Evolutionary conservation across 2,329 filamentous ascomycete genomes (phyloP), one percentile per base, ranked within the genome.

Genomic region (Nannizziopsis arthrosporioides): DNA sequence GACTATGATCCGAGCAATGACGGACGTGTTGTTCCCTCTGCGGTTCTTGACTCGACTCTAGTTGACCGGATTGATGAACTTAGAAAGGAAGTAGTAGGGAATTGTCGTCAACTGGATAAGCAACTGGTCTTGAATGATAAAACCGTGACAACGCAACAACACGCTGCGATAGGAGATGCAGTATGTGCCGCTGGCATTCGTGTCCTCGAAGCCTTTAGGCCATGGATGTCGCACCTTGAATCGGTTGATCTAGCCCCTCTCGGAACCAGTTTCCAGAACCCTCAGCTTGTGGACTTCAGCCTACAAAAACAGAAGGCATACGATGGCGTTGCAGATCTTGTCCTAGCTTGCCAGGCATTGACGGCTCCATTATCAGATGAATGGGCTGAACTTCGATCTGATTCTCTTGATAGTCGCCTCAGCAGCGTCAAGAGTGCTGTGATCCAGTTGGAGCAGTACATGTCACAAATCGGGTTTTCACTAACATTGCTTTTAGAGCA

Each of bases 231-330:
- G 9, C 81, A 86, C 56, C 80, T 96, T 46, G 92, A 98, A 66
- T 94, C 88, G 2, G 85, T 95, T 63, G 88, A 96, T 58, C 75
- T 98, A 11, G 83, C 85, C 0, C 78, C 84, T 0, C 70, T 96
- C 2, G 82, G 81, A 36, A 82, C 83, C 50, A 82, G 77, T 50
- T 82, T 89, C 55, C 85, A 90, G 62, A 90, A 84, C 38, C 87
- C 88, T 0, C 85, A 93, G 57, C 70, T 96, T 30, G 76, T 81
- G 42, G 92, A 96, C 57, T 95, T 95, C 63, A 82, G 81, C 59
- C 77, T 82, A 30, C 86, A 94, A 63, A 96, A 96, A 67, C 92
- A 98, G 64, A 85, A 84, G 57, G 73, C 94, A 14, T 96, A 96
- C 65, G 92, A 96, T 65, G 84, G 88, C 51, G 84, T 94, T 48